A percentile compares a stretch with the other conserved stretches of the same genome.
phyloP scores from a whole-genome alignment of 75 land plant genomes.

The Cunninghamia lanceolata region DNA sequence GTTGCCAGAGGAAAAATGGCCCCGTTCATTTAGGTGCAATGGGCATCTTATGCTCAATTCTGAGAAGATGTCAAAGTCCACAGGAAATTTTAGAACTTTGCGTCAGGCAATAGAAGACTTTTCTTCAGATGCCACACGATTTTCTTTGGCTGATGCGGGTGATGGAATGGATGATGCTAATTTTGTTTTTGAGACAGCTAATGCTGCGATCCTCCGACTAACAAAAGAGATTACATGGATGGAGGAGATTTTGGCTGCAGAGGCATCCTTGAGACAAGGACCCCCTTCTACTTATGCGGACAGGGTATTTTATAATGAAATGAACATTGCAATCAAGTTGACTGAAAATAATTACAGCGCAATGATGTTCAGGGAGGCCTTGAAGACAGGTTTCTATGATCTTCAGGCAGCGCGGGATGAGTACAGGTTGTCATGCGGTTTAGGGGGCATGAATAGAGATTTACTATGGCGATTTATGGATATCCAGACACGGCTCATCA shows the following conservation, averaged over 20 bases:
- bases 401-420: conserved; percentile 93
- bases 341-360: conserved; percentile 62
- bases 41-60: conserved; percentile 87
- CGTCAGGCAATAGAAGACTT: no score
- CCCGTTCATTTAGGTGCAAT: conserved; percentile 79
- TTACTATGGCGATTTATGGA: conserved; percentile 80
- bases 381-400: conserved; percentile 92
- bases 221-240: conserved; percentile 58
- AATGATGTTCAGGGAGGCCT: conserved; percentile 84
- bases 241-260: conserved; percentile 44
- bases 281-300: conserved; percentile 68
- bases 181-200: conserved; percentile 88
- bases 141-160: no score
- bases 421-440: conserved; percentile 76
- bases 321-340: conserved; percentile 66
- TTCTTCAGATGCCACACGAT: no score
- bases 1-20: conserved; percentile 72
- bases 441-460: conserved; percentile 77
- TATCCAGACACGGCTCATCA: conserved; percentile 24
- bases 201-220: conserved; percentile 81
- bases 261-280: conserved; percentile 53
- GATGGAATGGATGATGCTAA: conserved; percentile 80
- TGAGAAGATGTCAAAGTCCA: conserved; percentile 95
- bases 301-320: conserved; percentile 78
- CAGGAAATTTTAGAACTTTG: conserved; percentile 36